phyloP scores from a whole-genome alignment of 2,329 filamentous ascomycete species.

The Curvularia hawaiiensis region DNA sequence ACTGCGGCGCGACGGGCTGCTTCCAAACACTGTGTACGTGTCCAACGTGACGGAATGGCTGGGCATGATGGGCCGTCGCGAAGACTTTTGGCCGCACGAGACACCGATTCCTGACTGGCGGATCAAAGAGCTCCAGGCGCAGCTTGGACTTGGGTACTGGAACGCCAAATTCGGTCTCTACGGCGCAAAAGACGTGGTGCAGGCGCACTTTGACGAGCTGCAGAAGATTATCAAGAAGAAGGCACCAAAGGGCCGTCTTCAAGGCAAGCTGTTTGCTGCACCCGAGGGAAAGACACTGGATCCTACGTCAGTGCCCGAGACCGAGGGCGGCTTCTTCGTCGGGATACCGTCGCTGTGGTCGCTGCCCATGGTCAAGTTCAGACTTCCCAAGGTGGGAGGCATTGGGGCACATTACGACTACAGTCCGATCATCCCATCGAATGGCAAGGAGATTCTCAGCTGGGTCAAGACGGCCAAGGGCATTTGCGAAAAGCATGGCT shows the following conservation, averaged over 20 bases:
- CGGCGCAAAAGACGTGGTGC: conserved; percentile 50
- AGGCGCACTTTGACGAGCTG: conserved; percentile 52
- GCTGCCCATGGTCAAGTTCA: conserved; percentile 41
- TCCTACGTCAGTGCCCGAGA: conserved; percentile 40
- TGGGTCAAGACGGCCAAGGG: conserved; percentile 51
- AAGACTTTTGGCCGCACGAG: conserved; percentile 52
- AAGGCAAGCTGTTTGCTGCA: conserved; percentile 47
- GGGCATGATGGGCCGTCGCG: conserved; percentile 51
- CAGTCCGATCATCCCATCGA: conserved; percentile 38
- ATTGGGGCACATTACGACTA: conserved; percentile 43
- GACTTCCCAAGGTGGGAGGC: conserved; percentile 34
- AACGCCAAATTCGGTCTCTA: conserved; percentile 54
- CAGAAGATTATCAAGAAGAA: conserved; percentile 45
- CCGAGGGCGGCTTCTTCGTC: conserved; percentile 40
- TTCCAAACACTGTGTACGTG: conserved; percentile 53
- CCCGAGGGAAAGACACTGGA: conserved; percentile 49
- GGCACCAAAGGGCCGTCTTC: conserved; percentile 48
- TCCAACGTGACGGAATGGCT: conserved; percentile 55
- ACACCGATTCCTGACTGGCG: conserved; percentile 55
- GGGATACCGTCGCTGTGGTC: conserved; percentile 40
- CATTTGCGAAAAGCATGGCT: conserved; percentile 50
- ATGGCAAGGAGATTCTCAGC: conserved; percentile 48
- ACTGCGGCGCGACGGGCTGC: conserved; percentile 51
- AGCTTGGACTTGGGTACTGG: conserved; percentile 53
- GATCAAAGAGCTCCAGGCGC: conserved; percentile 50